Percentiles rank a stretch among this genome's conserved stretches.
Evolutionary conservation across 2,329 filamentous ascomycete species (phyloP).

Genomic region (Elsinoe fawcettii): DNA sequence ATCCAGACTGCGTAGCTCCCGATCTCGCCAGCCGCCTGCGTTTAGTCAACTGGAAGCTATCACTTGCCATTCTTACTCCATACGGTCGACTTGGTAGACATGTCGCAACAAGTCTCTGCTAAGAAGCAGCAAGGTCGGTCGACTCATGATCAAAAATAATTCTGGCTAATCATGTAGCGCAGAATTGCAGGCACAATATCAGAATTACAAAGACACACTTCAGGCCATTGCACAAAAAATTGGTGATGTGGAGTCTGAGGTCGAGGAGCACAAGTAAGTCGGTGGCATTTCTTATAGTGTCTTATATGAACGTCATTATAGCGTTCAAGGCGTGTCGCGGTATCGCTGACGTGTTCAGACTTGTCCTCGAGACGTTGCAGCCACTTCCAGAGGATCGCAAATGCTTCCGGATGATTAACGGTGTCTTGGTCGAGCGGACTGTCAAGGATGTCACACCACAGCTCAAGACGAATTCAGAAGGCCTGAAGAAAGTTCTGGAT

Average conservation of each 20-base stretch:
- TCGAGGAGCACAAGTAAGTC: conserved; percentile 95
- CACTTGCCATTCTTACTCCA: background rate
- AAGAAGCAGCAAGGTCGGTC: conserved; percentile 66
- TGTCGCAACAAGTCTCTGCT: conserved; percentile 39
- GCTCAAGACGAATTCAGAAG: conserved; percentile 87
- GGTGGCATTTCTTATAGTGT: too few relatives aligned
- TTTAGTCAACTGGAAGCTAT: background rate
- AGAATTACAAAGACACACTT: conserved; percentile 66
- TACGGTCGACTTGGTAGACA: background rate
- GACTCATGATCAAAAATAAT: background rate
- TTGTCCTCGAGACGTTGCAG: conserved; percentile 85
- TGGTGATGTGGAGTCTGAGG: conserved; percentile 93
- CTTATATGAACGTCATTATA: background rate
- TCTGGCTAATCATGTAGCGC: conserved; percentile 2
- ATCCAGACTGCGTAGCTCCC: background rate
- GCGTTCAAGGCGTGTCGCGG: background rate
- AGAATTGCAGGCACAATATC: conserved; percentile 77
- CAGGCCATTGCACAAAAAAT: conserved; percentile 95
- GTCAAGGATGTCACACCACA: conserved; percentile 88
- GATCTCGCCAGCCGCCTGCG: background rate
- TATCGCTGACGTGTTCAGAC: conserved; percentile 46
- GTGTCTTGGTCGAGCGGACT: conserved; percentile 87
- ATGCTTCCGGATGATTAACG: conserved; percentile 98
- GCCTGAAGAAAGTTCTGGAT: conserved; percentile 85
- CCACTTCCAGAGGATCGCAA: conserved; percentile 80